A percentile compares a stretch with the other conserved stretches of the same genome.
phyloP scores from a whole-genome alignment of 768 basidiomycete genomes.

The Gyrodon lividus region DNA sequence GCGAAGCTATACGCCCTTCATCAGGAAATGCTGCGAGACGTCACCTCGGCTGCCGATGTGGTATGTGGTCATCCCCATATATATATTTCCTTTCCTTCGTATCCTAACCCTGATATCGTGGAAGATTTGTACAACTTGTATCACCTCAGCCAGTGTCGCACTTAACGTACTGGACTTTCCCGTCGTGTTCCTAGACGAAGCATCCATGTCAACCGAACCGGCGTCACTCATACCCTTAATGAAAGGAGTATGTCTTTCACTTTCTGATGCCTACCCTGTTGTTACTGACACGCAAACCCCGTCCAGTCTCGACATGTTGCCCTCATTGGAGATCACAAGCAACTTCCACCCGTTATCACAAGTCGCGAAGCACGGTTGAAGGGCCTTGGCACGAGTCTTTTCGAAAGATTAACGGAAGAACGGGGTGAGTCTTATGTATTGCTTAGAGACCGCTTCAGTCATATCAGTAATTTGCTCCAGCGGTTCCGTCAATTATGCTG shows the following conservation, averaged over 20 bases:
- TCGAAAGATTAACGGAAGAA: slow-evolving; percentile 87
- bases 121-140: slow-evolving; percentile 88
- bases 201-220: slow-evolving; percentile 95
- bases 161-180: slow-evolving; percentile 83
- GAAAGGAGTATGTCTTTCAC: slow-evolving; percentile 73
- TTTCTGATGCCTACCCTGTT: slow-evolving; percentile 5
- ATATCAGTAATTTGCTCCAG: slow-evolving; percentile 36
- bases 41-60: slow-evolving; percentile 68
- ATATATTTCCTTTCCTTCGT: background rate
- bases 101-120: slow-evolving; percentile 8
- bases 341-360: slow-evolving; percentile 85
- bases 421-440: slow-evolving; percentile 50
- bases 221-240: slow-evolving; percentile 88
- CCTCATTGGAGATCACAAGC: slow-evolving; percentile 96
- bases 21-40: slow-evolving; percentile 62
- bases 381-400: slow-evolving; percentile 79
- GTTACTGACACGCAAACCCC: slow-evolving; percentile 15
- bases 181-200: slow-evolving; percentile 91
- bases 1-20: slow-evolving; percentile 53
- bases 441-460: slow-evolving; percentile 1
- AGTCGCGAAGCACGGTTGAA: slow-evolving; percentile 71
- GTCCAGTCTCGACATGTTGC: slow-evolving; percentile 74
- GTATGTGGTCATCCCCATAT: slow-evolving; percentile 42
- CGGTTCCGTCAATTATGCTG: slow-evolving; percentile 87
- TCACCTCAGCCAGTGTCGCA: slow-evolving; percentile 66